Evolutionary conservation across 1,284 basidiomycete genomes (phyloP).

Genomic region (Heterobasidion irregulare): DNA sequence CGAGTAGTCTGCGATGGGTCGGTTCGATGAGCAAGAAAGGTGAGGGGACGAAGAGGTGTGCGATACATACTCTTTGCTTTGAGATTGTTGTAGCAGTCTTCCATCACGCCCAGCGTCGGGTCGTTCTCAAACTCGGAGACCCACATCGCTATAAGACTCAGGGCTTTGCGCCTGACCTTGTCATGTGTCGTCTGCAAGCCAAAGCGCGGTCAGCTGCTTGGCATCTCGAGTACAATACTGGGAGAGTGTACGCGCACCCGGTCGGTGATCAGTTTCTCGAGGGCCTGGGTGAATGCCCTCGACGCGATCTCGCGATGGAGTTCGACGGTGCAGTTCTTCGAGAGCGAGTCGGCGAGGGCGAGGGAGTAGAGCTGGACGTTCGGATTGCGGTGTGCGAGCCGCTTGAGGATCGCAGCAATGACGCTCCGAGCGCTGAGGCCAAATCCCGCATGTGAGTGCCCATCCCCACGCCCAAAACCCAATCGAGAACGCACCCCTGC

Average conservation of each 20-base stretch:
- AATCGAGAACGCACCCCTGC: constrained; percentile 53
- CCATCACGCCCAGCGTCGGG: constrained; percentile 81
- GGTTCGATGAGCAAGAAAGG: neutral
- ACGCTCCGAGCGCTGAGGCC: constrained; percentile 76
- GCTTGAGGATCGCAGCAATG: constrained; percentile 81
- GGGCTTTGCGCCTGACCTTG: constrained; percentile 74
- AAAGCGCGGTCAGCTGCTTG: neutral
- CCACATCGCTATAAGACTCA: constrained; percentile 80
- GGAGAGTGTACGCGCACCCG: constrained; percentile 40
- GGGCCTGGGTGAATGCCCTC: constrained; percentile 82
- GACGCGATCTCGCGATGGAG: constrained; percentile 86
- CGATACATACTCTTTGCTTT: constrained; percentile 68
- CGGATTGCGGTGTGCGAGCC: constrained; percentile 88
- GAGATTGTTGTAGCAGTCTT: constrained; percentile 80
- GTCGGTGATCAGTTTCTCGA: constrained; percentile 85
- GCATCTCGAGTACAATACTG: neutral
- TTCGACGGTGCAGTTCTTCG: constrained; percentile 84
- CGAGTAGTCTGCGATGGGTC: constrained; percentile 45
- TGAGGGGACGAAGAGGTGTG: neutral
- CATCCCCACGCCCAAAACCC: neutral
- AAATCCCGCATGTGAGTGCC: neutral
- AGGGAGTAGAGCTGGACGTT: constrained; percentile 96
- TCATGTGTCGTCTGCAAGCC: constrained; percentile 72
- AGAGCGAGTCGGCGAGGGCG: constrained; percentile 78
- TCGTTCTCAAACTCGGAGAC: constrained; percentile 79